Base-by-base conservation (phyloP, 257 asterid species). In the Solanum okadae region DNA sequence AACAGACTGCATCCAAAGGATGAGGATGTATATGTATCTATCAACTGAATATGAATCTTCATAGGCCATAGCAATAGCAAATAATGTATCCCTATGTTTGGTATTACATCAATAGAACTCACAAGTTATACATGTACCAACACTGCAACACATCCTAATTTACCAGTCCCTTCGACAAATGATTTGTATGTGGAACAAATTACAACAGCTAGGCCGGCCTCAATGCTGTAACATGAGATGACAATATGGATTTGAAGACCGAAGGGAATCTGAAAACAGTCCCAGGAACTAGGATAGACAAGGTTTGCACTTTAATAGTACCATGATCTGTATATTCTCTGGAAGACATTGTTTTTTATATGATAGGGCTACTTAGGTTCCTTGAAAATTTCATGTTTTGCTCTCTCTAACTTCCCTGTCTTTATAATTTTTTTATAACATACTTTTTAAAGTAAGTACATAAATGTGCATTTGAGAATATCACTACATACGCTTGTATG, bases 161-260 rank as follows among this genome's bases (percentile, higher is more conserved):
- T 89, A 89, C 67, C 91, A 89, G 85, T 89, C 91, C 15, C 91
- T 88, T n/a, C 31, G 89, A 63, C 89, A 89, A 86, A 89, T 89
- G 91, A 89, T 87, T 25, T 89, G 89, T 72, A 76, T 89, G 86
- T 89, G 91, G 91, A 82, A 49, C 63, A 89, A 89, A 87, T 38
- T 89, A 76, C 86, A 87, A 71, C 56, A 88, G 86, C 86, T 38
- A 83, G 88, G 88, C 35, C 67, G 10, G 23, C 88, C 91, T 35
- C 88, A 63, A 11, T 89, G 91, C 88, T 89, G 89, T 79, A 87
- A 89, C 86, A 89, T 89, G 91, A 72, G 91, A 86, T 89, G 71
- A 86, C 85, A 70, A 11, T 67, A 38, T 0, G 12, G 25, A 82
- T 38, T 49, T 31, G 49, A 38, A 37, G 11, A 44, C 20, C 4